phyloP scores from a whole-genome alignment of 2,329 filamentous ascomycete genomes.

The Aspergillus oerlinghausenensis region DNA sequence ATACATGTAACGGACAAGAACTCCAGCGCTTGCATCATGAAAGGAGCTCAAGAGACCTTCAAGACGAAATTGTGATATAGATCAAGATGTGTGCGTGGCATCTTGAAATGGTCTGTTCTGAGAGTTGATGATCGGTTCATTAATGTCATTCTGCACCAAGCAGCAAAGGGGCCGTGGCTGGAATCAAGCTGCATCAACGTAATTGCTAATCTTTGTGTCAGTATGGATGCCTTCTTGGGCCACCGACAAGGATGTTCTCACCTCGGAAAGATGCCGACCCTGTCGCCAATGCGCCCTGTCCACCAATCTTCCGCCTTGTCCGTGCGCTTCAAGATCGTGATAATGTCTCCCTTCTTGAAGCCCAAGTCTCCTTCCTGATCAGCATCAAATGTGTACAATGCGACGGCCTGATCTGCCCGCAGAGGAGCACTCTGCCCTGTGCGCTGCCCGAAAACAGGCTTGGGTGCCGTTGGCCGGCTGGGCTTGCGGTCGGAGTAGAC shows the following conservation, averaged over 20 bases:
- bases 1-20: neutral
- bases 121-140: constrained; percentile 14
- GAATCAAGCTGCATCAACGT: constrained; percentile 31
- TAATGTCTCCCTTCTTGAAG: constrained; percentile 96
- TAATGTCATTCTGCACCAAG: constrained; percentile 21
- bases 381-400: constrained; percentile 88
- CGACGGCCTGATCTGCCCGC: constrained; percentile 73
- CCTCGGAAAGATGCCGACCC: constrained; percentile 91
- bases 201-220: constrained; percentile 28
- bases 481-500: constrained; percentile 60
- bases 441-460: constrained; percentile 68
- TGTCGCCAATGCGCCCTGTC: constrained; percentile 83
- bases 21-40: neutral
- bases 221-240: neutral
- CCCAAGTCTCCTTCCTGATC: constrained; percentile 88
- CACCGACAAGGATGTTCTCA: constrained; percentile 28
- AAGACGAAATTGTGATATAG: neutral
- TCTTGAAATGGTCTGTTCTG: neutral
- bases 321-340: constrained; percentile 90
- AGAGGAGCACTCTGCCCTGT: constrained; percentile 36
- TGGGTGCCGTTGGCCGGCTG: constrained; percentile 76
- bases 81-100: neutral
- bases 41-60: neutral
- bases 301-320: constrained; percentile 96
- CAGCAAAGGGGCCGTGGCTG: constrained; percentile 6